Percentiles rank a stretch among this genome's conserved stretches.
Conservation (phyloP, 192 early-diverging fungal species). For the Coemansia aciculifera region DNA sequence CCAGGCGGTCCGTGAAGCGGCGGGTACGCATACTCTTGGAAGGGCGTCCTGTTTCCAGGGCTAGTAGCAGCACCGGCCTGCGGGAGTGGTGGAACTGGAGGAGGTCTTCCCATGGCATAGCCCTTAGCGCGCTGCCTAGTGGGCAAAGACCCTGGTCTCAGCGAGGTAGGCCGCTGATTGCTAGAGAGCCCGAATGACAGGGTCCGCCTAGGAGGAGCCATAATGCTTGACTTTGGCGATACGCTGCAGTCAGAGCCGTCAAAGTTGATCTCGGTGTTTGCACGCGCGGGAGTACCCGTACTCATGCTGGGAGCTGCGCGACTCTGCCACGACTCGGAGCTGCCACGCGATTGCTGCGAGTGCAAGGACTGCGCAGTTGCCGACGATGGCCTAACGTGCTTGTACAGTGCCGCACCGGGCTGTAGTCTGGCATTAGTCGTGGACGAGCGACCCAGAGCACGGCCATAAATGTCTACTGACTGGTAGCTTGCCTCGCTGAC, state of each 20-base stretch:
- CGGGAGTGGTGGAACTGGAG: slow-evolving; percentile 49
- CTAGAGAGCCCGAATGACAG: slow-evolving; percentile 23
- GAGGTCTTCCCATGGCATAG: not conserved
- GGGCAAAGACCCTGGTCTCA: not conserved
- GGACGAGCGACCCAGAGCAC: not conserved
- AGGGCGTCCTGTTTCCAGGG: not conserved
- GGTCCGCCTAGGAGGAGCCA: slow-evolving; percentile 20
- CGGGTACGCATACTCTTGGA: slow-evolving; percentile 1
- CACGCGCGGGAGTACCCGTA: slow-evolving; percentile 19
- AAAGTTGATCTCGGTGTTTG: slow-evolving; percentile 34
- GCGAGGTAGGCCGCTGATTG: not conserved
- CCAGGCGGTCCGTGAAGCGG: not conserved
- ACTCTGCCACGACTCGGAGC: slow-evolving; percentile 54
- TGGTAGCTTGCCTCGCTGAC: slow-evolving; percentile 5
- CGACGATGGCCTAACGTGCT: slow-evolving; percentile 10
- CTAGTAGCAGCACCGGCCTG: not conserved
- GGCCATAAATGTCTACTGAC: not conserved
- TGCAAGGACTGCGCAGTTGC: slow-evolving; percentile 10
- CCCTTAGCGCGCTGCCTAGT: not conserved
- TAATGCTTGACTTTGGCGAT: slow-evolving; percentile 13
- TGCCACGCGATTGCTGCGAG: slow-evolving; percentile 16
- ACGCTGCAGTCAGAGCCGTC: slow-evolving; percentile 30
- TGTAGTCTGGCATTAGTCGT: slow-evolving; percentile 22
- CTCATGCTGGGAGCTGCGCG: slow-evolving; percentile 24
- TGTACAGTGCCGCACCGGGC: slow-evolving; percentile 33